phyloP scores from a whole-genome alignment of 192 early-diverging fungal genomes.

The Coemansia sp. region DNA sequence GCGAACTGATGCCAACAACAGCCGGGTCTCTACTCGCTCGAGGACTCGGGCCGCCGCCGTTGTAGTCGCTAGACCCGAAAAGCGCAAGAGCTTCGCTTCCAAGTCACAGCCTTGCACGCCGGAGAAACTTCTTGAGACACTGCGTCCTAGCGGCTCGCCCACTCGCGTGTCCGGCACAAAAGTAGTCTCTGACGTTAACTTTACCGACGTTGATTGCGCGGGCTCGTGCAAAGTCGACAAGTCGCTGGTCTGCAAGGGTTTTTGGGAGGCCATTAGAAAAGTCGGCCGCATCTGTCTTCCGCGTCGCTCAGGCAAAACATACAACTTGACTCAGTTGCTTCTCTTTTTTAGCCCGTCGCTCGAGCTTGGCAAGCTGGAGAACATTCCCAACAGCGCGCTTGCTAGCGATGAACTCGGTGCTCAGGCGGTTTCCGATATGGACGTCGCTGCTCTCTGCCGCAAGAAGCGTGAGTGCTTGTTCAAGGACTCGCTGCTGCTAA shows the following conservation, averaged over 20 bases:
- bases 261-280: conserved; percentile 35
- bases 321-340: conserved; percentile 44
- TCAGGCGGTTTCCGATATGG: conserved; percentile 12
- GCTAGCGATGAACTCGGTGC: background rate
- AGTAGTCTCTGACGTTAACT: conserved; percentile 28
- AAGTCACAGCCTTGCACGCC: conserved; percentile 13
- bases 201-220: too few relatives aligned
- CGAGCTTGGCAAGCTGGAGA: conserved; percentile 18
- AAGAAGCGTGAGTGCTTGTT: conserved; percentile 42
- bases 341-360: conserved; percentile 41
- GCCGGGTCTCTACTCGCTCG: background rate
- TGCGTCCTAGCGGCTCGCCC: conserved; percentile 46
- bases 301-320: conserved; percentile 45
- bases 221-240: conserved; percentile 54
- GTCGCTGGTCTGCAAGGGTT: conserved; percentile 42
- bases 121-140: conserved; percentile 21
- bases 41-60: background rate
- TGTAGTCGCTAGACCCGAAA: background rate
- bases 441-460: conserved; percentile 22
- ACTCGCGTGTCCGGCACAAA: conserved; percentile 36
- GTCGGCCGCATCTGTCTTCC: conserved; percentile 43
- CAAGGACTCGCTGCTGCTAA: conserved; percentile 28
- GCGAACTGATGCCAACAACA: background rate
- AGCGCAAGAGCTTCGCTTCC: background rate
- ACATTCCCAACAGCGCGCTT: conserved; percentile 24